phyloP scores from a whole-genome alignment of 257 asterid genomes.

The Petrea volubilis region DNA sequence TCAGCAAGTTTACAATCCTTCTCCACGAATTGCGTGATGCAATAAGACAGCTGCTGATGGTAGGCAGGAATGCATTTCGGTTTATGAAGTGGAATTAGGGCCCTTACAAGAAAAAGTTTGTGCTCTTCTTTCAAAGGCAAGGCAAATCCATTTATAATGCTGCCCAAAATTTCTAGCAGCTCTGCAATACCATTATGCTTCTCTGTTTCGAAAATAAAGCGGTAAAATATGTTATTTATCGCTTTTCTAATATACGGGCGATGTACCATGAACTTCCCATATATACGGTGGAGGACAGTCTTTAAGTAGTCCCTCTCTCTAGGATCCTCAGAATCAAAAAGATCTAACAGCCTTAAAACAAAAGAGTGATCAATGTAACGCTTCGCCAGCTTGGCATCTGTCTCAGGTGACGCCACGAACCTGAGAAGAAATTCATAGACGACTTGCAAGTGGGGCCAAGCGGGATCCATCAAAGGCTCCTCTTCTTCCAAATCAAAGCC shows the following conservation, averaged over 20 bases:
- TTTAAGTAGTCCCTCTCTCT: constrained; percentile 68
- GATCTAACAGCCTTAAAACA: constrained; percentile 54
- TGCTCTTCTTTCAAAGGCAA: constrained; percentile 74
- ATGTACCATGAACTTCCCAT: constrained; percentile 76
- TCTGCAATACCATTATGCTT: constrained; percentile 72
- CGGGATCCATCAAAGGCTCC: constrained; percentile 69
- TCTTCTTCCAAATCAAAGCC: constrained; percentile 67
- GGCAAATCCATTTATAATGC: constrained; percentile 73
- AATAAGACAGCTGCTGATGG: constrained; percentile 63
- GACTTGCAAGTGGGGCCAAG: constrained; percentile 70
- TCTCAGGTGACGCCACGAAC: constrained; percentile 71
- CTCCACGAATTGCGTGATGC: constrained; percentile 61
- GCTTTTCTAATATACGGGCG: constrained; percentile 67
- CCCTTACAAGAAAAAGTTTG: constrained; percentile 65
- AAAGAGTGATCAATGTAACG: constrained; percentile 68
- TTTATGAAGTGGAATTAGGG: constrained; percentile 69
- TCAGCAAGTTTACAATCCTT: constrained; percentile 64
- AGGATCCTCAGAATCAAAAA: constrained; percentile 72
- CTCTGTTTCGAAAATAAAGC: constrained; percentile 64
- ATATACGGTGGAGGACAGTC: constrained; percentile 62
- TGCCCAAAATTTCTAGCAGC: constrained; percentile 65
- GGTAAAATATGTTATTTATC: constrained; percentile 60
- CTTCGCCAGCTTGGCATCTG: constrained; percentile 69
- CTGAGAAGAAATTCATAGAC: constrained; percentile 66
- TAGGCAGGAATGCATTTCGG: constrained; percentile 58